Conservation (phyloP, 2,329 filamentous ascomycete species). For the Fusarium multiceps region DNA sequence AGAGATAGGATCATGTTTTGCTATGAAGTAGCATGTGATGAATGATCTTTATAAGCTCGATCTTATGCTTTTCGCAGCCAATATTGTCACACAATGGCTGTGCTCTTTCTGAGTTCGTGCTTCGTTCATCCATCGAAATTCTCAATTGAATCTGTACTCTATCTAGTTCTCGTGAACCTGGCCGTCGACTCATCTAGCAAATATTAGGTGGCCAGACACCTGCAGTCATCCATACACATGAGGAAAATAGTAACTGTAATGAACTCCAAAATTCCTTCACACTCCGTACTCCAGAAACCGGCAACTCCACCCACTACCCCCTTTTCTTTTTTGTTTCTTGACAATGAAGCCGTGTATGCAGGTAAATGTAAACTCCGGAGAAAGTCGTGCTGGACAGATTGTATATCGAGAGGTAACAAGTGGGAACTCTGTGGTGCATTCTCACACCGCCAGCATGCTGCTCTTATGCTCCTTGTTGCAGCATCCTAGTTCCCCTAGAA, state of each 20-base stretch:
- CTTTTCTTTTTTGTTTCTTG: constrained; percentile 14
- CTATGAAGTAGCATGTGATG: not conserved
- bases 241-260: constrained; percentile 19
- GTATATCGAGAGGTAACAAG: not conserved
- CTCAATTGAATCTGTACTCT: constrained; percentile 28
- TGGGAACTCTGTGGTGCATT: not conserved
- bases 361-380: constrained; percentile 12
- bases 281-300: constrained; percentile 30
- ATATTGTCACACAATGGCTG: not conserved
- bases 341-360: constrained; percentile 17
- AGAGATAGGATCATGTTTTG: not conserved
- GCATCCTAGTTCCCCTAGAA: not conserved
- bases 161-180: constrained; percentile 20
- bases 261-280: constrained; percentile 28
- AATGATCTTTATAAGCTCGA: not conserved
- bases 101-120: not conserved
- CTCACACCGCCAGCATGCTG: not conserved
- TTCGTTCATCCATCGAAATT: constrained; percentile 13
- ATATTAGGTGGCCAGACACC: constrained; percentile 28
- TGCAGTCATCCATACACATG: not conserved
- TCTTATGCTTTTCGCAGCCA: not conserved
- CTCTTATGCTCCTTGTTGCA: not conserved
- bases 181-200: constrained; percentile 23
- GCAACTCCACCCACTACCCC: constrained; percentile 27
- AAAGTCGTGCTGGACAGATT: not conserved